These are phyloP conservation scores for Pythium scleroteichum DNA, from an alignment of 352 stramenopile species.

Conservation along the genomic window DNA sequence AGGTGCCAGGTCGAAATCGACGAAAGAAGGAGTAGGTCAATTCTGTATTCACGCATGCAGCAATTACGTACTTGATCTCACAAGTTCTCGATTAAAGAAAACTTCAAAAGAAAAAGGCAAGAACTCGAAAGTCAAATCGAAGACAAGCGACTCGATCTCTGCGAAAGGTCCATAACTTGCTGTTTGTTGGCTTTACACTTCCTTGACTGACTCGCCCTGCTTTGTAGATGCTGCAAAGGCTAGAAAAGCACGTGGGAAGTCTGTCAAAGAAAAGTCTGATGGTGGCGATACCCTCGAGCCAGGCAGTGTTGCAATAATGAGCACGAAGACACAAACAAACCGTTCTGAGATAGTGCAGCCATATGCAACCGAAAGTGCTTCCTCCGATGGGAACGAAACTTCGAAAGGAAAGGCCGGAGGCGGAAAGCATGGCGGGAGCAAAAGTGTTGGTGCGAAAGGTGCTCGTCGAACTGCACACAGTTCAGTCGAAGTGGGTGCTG, in stretches of 20 bases:
- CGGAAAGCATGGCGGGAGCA: constrained; percentile 17
- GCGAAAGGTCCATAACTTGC: constrained; percentile 12
- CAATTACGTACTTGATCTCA: not conserved
- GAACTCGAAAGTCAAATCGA: constrained; percentile 19
- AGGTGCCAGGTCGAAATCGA: constrained; percentile 12
- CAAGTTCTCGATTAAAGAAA: constrained; percentile 1
- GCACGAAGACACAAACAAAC: constrained; percentile 6
- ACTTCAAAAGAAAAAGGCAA: constrained; percentile 21
- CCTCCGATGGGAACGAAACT: not conserved
- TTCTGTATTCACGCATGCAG: no score
- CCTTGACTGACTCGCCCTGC: no score
- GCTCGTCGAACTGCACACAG: constrained; percentile 3
- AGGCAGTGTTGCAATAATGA: constrained; percentile 60
- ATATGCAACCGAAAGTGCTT: not conserved
- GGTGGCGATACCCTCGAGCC: constrained; percentile 31
- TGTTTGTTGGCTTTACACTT: no score
- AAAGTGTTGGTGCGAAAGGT: constrained; percentile 7
- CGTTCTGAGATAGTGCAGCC: not conserved
- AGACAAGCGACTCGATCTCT: not conserved
- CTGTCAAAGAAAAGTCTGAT: constrained; percentile 36
- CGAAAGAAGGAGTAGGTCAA: constrained; percentile 24
- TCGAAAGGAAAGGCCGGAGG: constrained; percentile 7
- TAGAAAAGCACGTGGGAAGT: constrained; percentile 40
- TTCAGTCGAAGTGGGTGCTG: not conserved
- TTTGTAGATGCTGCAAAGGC: constrained; percentile 49